Evolutionary conservation across 2,329 filamentous ascomycete species (phyloP).

Genomic region (Colletotrichum sp.): DNA sequence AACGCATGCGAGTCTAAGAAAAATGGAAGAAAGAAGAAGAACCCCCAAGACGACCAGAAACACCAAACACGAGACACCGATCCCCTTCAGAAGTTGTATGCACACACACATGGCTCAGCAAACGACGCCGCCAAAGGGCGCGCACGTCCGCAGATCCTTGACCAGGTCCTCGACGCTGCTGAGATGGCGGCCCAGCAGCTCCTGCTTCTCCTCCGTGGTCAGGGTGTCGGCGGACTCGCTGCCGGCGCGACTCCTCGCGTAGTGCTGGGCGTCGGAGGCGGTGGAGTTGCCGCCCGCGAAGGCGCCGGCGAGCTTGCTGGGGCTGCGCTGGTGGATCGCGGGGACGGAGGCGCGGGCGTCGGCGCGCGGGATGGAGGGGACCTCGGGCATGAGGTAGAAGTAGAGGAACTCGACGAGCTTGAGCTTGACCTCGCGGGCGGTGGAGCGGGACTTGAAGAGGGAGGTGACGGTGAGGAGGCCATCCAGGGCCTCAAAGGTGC

Average conservation of each 20-base stretch:
- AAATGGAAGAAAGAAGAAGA: background rate
- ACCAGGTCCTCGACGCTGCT: constrained; percentile 86
- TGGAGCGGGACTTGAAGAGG: constrained; percentile 88
- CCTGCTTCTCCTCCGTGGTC: constrained; percentile 82
- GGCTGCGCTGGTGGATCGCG: constrained; percentile 67
- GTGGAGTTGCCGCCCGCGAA: constrained; percentile 45
- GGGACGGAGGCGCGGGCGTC: constrained; percentile 50
- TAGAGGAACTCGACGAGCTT: constrained; percentile 98
- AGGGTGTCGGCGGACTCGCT: constrained; percentile 54
- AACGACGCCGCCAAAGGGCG: constrained; percentile 72
- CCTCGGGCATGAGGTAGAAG: constrained; percentile 98
- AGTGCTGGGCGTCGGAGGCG: constrained; percentile 33
- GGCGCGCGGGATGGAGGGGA: constrained; percentile 60
- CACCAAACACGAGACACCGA: background rate
- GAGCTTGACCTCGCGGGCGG: constrained; percentile 87
- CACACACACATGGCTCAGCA: constrained; percentile 34
- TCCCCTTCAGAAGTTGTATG: background rate
- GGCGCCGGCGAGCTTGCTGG: constrained; percentile 69
- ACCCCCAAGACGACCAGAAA: constrained; percentile 17
- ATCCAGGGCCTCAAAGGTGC: constrained; percentile 90
- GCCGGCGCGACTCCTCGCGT: constrained; percentile 36
- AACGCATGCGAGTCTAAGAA: background rate
- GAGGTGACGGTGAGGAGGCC: constrained; percentile 91
- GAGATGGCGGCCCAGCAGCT: constrained; percentile 76
- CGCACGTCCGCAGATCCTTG: constrained; percentile 80